Base-by-base conservation (phyloP, 1,284 basidiomycete genomes). In the Ceratobasidium sp. region DNA sequence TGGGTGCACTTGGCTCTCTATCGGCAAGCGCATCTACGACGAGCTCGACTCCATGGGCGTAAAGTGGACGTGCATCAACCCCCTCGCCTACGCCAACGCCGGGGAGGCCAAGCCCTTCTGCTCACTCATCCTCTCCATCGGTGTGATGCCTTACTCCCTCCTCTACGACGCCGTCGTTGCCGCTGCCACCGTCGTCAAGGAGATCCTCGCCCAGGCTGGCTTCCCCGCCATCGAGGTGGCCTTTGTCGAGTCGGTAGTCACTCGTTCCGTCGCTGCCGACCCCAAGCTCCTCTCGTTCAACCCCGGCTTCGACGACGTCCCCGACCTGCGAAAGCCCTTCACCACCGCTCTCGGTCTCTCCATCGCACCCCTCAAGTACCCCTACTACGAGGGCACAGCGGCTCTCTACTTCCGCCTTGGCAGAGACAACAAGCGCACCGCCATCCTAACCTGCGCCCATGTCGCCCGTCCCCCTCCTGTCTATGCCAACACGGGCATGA, bases 361-460 rank as follows among this genome's bases (percentile, higher is more conserved):
- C 48, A 76, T 76, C 46, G 75, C 76, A 27, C 39, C 76, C 16
- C 46, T 62, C 31, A 65, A 72, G 56, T 24, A 6, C 2, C 76
- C 76, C 27, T 39, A 76, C 46, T 76, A 39, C 37, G 75, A 76
- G 56, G 76, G 76, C 56, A 76, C 76, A 6, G 75, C 54, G 13
- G 74, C 27, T 58, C 46, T 76, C 46, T 77, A 66, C 79, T 74
- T 82, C 75, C 78, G 79, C 76, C 75, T 78, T 24, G 76, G 78
- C 77, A 77, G 74, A 2, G 78, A 81, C 24, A 76, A 78, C 76
- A 73, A 82, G 61, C 78, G 79, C 75, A 76, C 81, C 77, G 53
- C 78, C 73, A 37, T 81, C 73, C 78, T 84, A 41, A 84, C 83
- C 61, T 74, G 73, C 75, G 78, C 78, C 66, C 83, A 84, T 75